These are phyloP conservation scores for Iris macrosiphon DNA, from an alignment of 106 monocot genomes.

Conservation along the genomic window DNA sequence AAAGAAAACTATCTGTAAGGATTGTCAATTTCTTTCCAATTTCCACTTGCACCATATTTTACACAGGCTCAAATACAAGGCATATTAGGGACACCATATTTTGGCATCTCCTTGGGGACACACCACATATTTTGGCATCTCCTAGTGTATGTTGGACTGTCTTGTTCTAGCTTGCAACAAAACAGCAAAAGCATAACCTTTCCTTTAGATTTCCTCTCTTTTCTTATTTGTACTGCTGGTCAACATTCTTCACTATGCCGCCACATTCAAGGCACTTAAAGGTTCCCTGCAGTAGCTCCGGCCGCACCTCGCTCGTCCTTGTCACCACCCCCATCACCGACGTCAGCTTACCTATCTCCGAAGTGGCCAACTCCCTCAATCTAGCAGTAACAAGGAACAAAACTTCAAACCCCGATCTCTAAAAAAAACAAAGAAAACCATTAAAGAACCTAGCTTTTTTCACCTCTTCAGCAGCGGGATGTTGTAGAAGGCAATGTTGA, in stretches of 20 bases:
- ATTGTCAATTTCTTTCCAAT: too few relatives aligned
- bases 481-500: conserved; percentile 88
- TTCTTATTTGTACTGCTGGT: conserved; percentile 99
- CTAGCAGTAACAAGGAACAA: conserved; percentile 19
- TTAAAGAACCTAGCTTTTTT: not conserved
- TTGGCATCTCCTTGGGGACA: too few relatives aligned
- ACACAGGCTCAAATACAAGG: too few relatives aligned
- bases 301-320: conserved; percentile 97
- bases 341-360: conserved; percentile 87
- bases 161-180: too few relatives aligned
- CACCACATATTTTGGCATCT: too few relatives aligned
- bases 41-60: too few relatives aligned
- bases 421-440: not conserved
- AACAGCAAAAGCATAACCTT: too few relatives aligned
- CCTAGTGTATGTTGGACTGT: too few relatives aligned
- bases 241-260: conserved; percentile 68
- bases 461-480: conserved; percentile 91
- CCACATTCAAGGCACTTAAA: conserved; percentile 92
- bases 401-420: not conserved
- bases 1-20: too few relatives aligned
- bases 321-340: conserved; percentile 98
- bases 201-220: too few relatives aligned
- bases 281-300: conserved; percentile 83
- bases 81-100: too few relatives aligned
- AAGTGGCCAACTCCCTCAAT: conserved; percentile 85